These are phyloP conservation scores for Penicillium diatomitis DNA, from an alignment of 495 filamentous ascomycete genomes.

Conservation along the genomic window DNA sequence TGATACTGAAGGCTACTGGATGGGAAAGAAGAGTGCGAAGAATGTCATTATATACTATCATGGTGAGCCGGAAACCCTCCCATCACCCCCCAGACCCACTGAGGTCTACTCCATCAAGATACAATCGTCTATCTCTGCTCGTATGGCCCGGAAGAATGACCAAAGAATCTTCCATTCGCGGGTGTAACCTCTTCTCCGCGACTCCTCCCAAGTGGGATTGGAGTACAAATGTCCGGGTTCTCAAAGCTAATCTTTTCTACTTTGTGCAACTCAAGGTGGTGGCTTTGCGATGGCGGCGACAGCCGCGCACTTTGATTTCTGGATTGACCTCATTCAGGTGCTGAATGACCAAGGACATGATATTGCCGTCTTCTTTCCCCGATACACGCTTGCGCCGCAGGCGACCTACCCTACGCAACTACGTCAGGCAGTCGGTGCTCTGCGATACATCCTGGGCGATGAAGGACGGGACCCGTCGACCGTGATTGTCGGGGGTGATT, in stretches of 20 bases:
- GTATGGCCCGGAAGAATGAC: too few relatives aligned
- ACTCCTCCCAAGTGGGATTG: too few relatives aligned
- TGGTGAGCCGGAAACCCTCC: constrained; percentile 21
- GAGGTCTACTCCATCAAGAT: too few relatives aligned
- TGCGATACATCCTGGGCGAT: constrained; percentile 43
- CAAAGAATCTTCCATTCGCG: neutral
- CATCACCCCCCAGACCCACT: too few relatives aligned
- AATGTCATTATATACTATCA: constrained; percentile 52
- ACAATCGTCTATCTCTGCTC: neutral
- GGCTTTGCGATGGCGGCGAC: constrained; percentile 43
- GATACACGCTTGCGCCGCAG: constrained; percentile 49
- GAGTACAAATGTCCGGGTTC: neutral
- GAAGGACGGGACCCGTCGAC: constrained; percentile 29
- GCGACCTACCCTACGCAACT: constrained; percentile 50
- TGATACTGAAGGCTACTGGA: constrained; percentile 48
- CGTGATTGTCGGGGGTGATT: constrained; percentile 52
- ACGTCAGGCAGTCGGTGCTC: constrained; percentile 40
- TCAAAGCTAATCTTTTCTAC: neutral
- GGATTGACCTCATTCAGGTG: constrained; percentile 30
- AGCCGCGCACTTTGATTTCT: constrained; percentile 39
- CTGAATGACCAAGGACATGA: constrained; percentile 35
- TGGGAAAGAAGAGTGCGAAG: constrained; percentile 47
- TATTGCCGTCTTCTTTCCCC: constrained; percentile 41
- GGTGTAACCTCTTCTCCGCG: neutral
- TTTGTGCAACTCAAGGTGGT: constrained; percentile 33